Conservation (phyloP, 192 early-diverging fungal genomes). For the Pilaira anomala region DNA sequence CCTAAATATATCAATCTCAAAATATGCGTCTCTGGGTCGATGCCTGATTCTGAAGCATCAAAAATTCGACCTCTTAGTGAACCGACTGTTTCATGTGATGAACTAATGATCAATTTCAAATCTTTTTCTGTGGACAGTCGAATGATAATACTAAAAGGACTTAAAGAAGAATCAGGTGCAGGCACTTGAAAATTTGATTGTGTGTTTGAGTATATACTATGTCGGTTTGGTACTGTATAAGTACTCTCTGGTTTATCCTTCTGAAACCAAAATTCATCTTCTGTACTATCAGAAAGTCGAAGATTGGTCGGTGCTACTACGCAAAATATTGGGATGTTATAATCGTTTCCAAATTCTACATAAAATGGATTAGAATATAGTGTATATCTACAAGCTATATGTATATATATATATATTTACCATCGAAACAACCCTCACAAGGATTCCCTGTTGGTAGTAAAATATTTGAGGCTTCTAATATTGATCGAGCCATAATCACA, state of each 20-base stretch:
- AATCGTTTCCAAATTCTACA: conserved; percentile 60
- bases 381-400: not conserved
- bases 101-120: conserved; percentile 15
- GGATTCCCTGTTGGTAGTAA: conserved; percentile 67
- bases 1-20: conserved; percentile 52
- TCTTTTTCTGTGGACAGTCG: conserved; percentile 36
- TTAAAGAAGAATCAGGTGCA: not conserved
- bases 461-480: conserved; percentile 65
- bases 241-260: not conserved
- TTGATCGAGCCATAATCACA: conserved; percentile 52
- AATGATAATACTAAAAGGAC: conserved; percentile 22
- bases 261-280: not conserved
- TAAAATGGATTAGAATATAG: not conserved
- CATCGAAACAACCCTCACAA: conserved; percentile 77
- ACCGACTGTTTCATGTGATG: conserved; percentile 31
- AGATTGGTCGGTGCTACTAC: conserved; percentile 58
- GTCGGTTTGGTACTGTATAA: too few relatives aligned
- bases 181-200: too few relatives aligned
- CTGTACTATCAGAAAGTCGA: not conserved
- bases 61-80: conserved; percentile 30
- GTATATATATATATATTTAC: not conserved
- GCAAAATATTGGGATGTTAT: conserved; percentile 67
- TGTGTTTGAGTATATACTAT: not conserved
- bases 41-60: conserved; percentile 8
- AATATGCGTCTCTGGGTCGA: conserved; percentile 17